phyloP scores from a whole-genome alignment of 257 asterid genomes.

The Salvia miltiorrhiza region DNA sequence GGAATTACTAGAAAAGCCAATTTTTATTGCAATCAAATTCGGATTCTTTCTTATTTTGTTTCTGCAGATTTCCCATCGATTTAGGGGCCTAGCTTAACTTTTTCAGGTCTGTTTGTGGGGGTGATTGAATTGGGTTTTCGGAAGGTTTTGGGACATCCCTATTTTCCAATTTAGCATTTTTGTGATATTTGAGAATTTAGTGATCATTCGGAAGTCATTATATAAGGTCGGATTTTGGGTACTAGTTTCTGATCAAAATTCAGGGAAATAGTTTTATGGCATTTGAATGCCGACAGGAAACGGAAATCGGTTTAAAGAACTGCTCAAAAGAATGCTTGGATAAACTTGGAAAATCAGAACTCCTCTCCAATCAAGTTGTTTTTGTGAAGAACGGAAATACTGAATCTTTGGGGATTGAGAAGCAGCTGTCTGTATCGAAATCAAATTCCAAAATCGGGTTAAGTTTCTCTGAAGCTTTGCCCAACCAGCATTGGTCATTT shows the following conservation, averaged over 20 bases:
- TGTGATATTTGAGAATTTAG: background rate
- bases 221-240: constrained; percentile 14
- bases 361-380: constrained; percentile 29
- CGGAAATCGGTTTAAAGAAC: constrained; percentile 32
- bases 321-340: constrained; percentile 31
- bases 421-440: constrained; percentile 20
- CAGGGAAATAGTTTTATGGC: constrained; percentile 60
- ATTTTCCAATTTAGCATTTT: background rate
- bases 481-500: constrained; percentile 33
- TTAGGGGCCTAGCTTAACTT: constrained; percentile 19
- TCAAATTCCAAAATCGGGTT: constrained; percentile 33
- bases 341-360: constrained; percentile 25
- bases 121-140: constrained; percentile 45
- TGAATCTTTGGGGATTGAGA: constrained; percentile 27
- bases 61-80: background rate
- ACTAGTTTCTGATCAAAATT: constrained; percentile 2
- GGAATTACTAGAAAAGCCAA: background rate
- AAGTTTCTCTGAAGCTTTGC: constrained; percentile 31
- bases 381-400: constrained; percentile 15
- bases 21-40: background rate
- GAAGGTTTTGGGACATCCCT: background rate
- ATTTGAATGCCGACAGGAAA: constrained; percentile 79
- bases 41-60: background rate
- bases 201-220: constrained; percentile 10
- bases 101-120: constrained; percentile 30